These are phyloP conservation scores for Lomentospora prolificans DNA, from an alignment of 2,329 filamentous ascomycete species.

Conservation along the genomic window DNA sequence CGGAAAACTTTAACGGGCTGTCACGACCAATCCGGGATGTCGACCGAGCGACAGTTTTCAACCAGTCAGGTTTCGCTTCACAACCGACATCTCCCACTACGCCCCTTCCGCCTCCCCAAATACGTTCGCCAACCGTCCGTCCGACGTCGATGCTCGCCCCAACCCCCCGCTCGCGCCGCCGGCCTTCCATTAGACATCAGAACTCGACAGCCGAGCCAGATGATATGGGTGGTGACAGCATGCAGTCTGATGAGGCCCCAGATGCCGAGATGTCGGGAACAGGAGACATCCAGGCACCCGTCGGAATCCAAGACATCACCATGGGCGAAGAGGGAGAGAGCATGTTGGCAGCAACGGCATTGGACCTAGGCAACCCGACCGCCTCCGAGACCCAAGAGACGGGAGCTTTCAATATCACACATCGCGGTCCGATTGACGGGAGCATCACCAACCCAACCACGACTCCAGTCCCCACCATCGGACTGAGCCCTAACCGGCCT, in stretches of 20 bases:
- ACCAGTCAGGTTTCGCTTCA: slow-evolving; percentile 63
- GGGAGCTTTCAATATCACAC: slow-evolving; percentile 89
- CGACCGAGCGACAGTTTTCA: slow-evolving; percentile 68
- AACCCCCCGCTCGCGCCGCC: slow-evolving; percentile 49
- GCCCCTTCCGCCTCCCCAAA: slow-evolving; percentile 59
- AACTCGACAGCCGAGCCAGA: slow-evolving; percentile 84
- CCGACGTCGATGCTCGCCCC: slow-evolving; percentile 43
- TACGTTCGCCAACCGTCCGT: slow-evolving; percentile 43
- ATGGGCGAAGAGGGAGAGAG: slow-evolving; percentile 67
- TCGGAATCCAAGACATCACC: slow-evolving; percentile 73
- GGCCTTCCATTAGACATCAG: slow-evolving; percentile 83
- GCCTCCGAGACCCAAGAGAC: slow-evolving; percentile 79
- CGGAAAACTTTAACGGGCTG: background rate
- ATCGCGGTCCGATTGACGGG: slow-evolving; percentile 73
- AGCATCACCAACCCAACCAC: slow-evolving; percentile 66
- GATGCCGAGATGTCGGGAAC: slow-evolving; percentile 73
- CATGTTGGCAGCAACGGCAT: slow-evolving; percentile 64
- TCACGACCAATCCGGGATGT: slow-evolving; percentile 19
- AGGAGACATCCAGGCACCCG: slow-evolving; percentile 67
- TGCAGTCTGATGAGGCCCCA: slow-evolving; percentile 66
- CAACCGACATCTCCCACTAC: slow-evolving; percentile 89
- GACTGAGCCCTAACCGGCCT: slow-evolving; percentile 64
- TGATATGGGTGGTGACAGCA: slow-evolving; percentile 75
- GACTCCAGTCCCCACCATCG: slow-evolving; percentile 54
- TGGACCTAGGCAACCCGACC: slow-evolving; percentile 67